Conservation (phyloP, 2,329 filamentous ascomycete genomes). For the Curvularia verruculosa region DNA sequence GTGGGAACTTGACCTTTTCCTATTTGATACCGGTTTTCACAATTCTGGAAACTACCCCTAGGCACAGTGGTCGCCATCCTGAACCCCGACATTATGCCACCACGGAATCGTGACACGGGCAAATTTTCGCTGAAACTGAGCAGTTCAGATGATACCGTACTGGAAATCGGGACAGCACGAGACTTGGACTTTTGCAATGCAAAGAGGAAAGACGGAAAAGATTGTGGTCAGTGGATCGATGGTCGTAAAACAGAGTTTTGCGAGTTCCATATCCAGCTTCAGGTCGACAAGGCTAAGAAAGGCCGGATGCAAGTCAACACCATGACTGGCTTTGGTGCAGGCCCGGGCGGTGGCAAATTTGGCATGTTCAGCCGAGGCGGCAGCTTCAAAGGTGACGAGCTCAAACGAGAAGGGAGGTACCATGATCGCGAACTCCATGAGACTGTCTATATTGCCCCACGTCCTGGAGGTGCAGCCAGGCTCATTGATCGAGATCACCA, state of each 20-base stretch:
- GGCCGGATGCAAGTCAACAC: conserved; percentile 80
- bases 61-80: conserved; percentile 93
- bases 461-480: conserved; percentile 60
- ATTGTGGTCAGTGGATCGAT: conserved; percentile 86
- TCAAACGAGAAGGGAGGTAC: conserved; percentile 46
- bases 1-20: conserved; percentile 88
- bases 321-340: conserved; percentile 59
- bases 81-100: conserved; percentile 90
- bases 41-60: conserved; percentile 90
- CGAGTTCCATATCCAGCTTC: conserved; percentile 87
- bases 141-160: conserved; percentile 83
- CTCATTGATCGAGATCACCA: conserved; percentile 67
- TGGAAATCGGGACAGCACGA: conserved; percentile 83
- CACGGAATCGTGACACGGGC: conserved; percentile 78
- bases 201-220: conserved; percentile 80
- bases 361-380: conserved; percentile 42
- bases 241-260: conserved; percentile 86
- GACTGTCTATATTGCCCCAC: conserved; percentile 53
- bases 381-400: conserved; percentile 33
- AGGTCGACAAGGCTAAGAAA: conserved; percentile 72
- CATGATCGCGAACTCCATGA: conserved; percentile 66
- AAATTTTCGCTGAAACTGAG: conserved; percentile 85
- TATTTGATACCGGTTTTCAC: conserved; percentile 91
- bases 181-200: conserved; percentile 90
- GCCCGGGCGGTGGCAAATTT: conserved; percentile 35